Base-by-base conservation (phyloP, 805 yeast species). In the Maudiozyma serrabonitensis region DNA sequence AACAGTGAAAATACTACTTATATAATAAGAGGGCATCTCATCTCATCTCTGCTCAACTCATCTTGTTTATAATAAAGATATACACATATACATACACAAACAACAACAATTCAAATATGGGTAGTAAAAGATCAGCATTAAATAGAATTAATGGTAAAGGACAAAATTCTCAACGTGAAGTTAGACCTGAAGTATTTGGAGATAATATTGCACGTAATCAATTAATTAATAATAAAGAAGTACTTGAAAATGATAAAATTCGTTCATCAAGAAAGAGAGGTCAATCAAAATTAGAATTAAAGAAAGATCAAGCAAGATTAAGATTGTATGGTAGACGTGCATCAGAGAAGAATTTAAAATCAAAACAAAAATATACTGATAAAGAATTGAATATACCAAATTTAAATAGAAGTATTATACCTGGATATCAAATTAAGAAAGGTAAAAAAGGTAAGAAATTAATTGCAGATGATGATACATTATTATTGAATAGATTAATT, bases 381-480 rank as follows among this genome's bases (percentile, higher is more conserved):
- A 83, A 81, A 52, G 95, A 89, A 57, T 71, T 90, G 39, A 80
- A 84, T 42, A 71, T 90, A 35, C 97, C 96, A 28, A 73, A 75
- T 25, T 74, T 91, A 60, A 91, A 91, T 66, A 83, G 78, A 55
- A 87, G 96, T 3, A 75, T 90, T 34, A 77, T 80, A 44, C 96
- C 98, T 0, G 98, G 98, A 38, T 82, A 84, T 46, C 80, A 79
- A 52, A 81, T 80, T 59, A 77, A 74, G 57, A 72, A 73, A 44
- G 97, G 97, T 44, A 91, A 91, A 69, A 90, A 90, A 64, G 93
- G 93, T 38, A 86, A 86, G 70, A 82, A 81, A 59, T 84, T 86
- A 63, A 76, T 86, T 26, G 82, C 71, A 41, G 95, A 86, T 59
- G 75, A 79, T 56, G 87, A 88, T 61, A 66, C 75, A 13, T 61